Base-by-base conservation (phyloP, 768 basidiomycete species). In the Leccinum imitatum region DNA sequence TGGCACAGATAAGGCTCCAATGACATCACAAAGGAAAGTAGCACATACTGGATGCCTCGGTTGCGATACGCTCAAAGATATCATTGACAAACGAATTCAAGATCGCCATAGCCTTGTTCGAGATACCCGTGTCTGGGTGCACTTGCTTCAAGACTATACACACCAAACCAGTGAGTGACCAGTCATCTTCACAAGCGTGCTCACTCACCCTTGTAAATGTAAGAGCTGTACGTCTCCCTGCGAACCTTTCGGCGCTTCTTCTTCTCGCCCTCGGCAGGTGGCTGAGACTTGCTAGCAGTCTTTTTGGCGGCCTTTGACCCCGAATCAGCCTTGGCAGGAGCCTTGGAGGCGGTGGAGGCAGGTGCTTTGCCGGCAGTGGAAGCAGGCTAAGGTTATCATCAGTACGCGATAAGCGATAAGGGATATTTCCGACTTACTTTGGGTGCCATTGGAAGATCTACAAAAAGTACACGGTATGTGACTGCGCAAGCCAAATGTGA, bases 41-140 rank as follows among this genome's bases (percentile, higher is more conserved):
- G 13, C 70, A 74, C 84, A 55, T 71, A 87, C 86, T 87, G 50
- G 86, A 87, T 56, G 87, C 87, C 71, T 88, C 87, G 3, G 83
- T 82, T 47, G 87, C 88, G 65, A 90, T 89, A 48, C 89, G 85
- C 76, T 90, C 90, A 68, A 91, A 91, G 71, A 91, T 90, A 66
- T 91, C 89, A 70, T 91, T 90, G 67, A 91, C 89, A 71, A 91
- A 91, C 0, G 89, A 90, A 80, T 91, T 88, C 64, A 89, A 78
- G 72, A 91, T 90, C 55, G 88, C 86, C 87, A 90, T 89, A 11
- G 87, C 87, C 78, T 92, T 91, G 85, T 90, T 92, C 56, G 90
- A 92, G 79, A 93, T 92, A 86, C 91, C 92, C 62, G 91, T 93
- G 76, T 93, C 92, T 62, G 92, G 92, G 82, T 93, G 92, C 60